phyloP scores from a whole-genome alignment of 331 rosid species.

The Dryas integrifolia region DNA sequence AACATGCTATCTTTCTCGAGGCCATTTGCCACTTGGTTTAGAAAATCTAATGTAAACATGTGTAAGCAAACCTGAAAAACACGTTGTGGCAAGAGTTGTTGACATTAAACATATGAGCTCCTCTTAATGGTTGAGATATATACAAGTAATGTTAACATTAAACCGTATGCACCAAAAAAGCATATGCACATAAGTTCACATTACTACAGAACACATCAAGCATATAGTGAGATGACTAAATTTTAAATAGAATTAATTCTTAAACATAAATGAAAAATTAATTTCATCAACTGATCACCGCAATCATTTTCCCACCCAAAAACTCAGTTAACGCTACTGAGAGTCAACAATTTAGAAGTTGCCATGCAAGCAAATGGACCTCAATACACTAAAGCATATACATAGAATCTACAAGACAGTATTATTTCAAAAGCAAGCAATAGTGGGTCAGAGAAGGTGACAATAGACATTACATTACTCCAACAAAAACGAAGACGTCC shows the following conservation, averaged over 20 bases:
- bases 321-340: too few species aligned
- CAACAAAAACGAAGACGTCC: constrained; percentile 98
- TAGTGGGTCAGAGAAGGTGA: constrained; percentile 23
- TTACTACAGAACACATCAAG: too few species aligned
- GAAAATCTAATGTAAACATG: constrained; percentile 96
- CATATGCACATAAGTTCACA: too few species aligned
- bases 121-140: too few species aligned
- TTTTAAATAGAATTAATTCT: too few species aligned
- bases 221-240: too few species aligned
- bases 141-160: too few species aligned
- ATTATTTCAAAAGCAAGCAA: constrained; percentile 7
- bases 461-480: constrained; percentile 75
- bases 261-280: too few species aligned
- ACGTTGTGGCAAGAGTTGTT: background rate
- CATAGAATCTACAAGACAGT: constrained; percentile 1
- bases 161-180: too few species aligned
- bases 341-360: background rate
- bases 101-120: background rate
- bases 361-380: background rate
- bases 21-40: constrained; percentile 95
- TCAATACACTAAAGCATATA: constrained; percentile 7
- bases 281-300: too few species aligned
- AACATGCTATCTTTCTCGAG: constrained; percentile 97
- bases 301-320: too few species aligned
- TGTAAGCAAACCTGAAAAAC: constrained; percentile 85